Base-by-base conservation (phyloP, 139 green algal species). In the Closterium sp. region DNA sequence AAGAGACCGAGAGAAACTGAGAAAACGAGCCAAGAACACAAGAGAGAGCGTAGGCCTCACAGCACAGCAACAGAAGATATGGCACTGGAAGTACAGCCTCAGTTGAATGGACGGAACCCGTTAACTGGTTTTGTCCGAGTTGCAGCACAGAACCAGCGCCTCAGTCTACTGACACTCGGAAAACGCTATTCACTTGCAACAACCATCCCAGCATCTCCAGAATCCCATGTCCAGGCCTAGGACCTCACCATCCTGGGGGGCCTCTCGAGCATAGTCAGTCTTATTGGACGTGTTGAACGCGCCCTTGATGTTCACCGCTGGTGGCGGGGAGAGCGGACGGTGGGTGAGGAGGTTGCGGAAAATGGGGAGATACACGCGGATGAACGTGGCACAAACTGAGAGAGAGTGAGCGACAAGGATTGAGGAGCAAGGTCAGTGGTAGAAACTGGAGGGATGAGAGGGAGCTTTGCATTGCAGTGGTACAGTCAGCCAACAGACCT, bases 261-360 rank as follows among this genome's bases (percentile, higher is more conserved):
- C 1, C 45, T 92, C 93, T 5, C 96, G 94, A 32, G 96, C 95
- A 29, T 97, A 86, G 1, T 93, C 94, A 0, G 95, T 96, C 10
- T 86, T 79, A 73, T 97, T 96, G n/a, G 93, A 85, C 4, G 90
- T 91, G 91, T 97, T 96, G 92, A 95, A 94, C 2, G 38, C 73
- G 27, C 96, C 96, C 31, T 84, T 62, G 85, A 97, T 86, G 91
- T 97, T 97, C 31, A 97, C 34, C 86, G 73, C 70, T 88, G 70
- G 85, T 21, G 85, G 85, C 27, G 24, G 28, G 85, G 85, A 87
- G 85, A 5, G 22, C 9, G 73, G 62, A 5, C 31, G 85, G 7
- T 31, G 30, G 21, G 30, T 38, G 85, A 22, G 85, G 30, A 88
- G 85, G 27, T 38, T n/a, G 85, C 22, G 85, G 85, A 9, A 5